phyloP scores from a whole-genome alignment of 2,329 filamentous ascomycete species.

The Aspergillus sp. region DNA sequence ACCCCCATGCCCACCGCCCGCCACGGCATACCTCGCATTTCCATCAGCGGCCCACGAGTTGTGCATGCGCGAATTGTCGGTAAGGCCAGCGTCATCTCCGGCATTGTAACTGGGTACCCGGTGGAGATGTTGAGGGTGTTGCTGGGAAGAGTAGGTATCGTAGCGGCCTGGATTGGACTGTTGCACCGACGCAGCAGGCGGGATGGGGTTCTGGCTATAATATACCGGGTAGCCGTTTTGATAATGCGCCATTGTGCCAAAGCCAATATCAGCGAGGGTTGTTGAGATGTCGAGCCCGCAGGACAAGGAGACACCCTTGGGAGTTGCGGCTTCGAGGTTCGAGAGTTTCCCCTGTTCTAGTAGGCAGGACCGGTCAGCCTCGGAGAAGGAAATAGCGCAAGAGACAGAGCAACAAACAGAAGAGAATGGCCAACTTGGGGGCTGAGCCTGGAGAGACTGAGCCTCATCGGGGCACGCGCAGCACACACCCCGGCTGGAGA shows the following conservation, averaged over 20 bases:
- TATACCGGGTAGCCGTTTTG: constrained; percentile 43
- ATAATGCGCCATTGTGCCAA: constrained; percentile 45
- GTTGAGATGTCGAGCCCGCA: background rate
- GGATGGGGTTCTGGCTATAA: constrained; percentile 28
- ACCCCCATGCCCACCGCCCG: constrained; percentile 25
- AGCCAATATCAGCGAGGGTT: background rate
- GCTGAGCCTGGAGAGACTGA: background rate
- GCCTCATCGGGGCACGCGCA: background rate
- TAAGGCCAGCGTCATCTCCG: constrained; percentile 59
- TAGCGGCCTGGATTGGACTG: constrained; percentile 24
- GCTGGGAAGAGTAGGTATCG: constrained; percentile 33
- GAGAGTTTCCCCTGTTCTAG: background rate
- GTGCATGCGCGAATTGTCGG: constrained; percentile 22
- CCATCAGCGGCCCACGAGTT: constrained; percentile 26
- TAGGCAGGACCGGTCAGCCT: background rate
- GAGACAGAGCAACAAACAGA: background rate
- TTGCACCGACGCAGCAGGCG: constrained; percentile 19
- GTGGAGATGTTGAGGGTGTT: constrained; percentile 33
- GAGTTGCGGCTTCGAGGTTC: background rate
- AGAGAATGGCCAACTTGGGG: background rate
- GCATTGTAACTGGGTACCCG: constrained; percentile 65
- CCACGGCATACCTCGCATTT: constrained; percentile 25
- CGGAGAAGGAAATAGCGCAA: background rate
- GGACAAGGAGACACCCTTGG: background rate
- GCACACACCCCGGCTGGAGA: background rate